phyloP scores from a whole-genome alignment of 2,329 filamentous ascomycete genomes.

The Allantophomopsis lycopodina region DNA sequence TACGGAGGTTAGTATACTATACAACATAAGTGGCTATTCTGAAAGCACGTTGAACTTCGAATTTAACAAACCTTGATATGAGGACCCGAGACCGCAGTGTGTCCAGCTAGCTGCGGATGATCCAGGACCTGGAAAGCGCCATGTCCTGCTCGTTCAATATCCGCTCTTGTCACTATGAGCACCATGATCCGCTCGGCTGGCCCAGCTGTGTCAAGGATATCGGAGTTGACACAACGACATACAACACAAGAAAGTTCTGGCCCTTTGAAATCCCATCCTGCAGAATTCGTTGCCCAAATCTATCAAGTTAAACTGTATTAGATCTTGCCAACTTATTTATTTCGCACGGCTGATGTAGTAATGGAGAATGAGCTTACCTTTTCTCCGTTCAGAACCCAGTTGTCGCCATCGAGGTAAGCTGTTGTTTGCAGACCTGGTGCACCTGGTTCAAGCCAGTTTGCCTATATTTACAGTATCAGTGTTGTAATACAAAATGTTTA shows the following conservation, averaged over 20 bases:
- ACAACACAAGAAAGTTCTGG: constrained; percentile 37
- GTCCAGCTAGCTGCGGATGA: constrained; percentile 29
- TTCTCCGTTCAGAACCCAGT: constrained; percentile 38
- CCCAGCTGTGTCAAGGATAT: constrained; percentile 9
- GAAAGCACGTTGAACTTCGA: neutral
- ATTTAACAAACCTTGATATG: constrained; percentile 20
- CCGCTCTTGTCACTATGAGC: constrained; percentile 31
- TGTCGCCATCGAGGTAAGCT: constrained; percentile 30
- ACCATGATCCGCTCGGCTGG: constrained; percentile 28
- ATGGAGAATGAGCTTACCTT: constrained; percentile 22
- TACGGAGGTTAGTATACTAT: constrained; percentile 29
- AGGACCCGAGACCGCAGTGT: constrained; percentile 32
- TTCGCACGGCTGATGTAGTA: neutral
- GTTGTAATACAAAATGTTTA: neutral
- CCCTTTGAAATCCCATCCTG: constrained; percentile 36
- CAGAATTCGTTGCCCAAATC: constrained; percentile 39
- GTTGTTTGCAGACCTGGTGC: constrained; percentile 32
- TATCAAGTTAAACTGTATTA: constrained; percentile 6
- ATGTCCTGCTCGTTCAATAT: constrained; percentile 28
- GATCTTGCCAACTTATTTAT: neutral
- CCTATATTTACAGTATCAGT: neutral
- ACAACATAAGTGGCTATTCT: neutral
- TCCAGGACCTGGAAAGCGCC: constrained; percentile 29
- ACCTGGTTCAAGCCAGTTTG: constrained; percentile 36
- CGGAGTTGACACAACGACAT: constrained; percentile 22